Percentiles rank a stretch among this genome's conserved stretches.
Evolutionary conservation across 371 early-diverging fungal species (phyloP).

Genomic region (Fennellomyces sp.): DNA sequence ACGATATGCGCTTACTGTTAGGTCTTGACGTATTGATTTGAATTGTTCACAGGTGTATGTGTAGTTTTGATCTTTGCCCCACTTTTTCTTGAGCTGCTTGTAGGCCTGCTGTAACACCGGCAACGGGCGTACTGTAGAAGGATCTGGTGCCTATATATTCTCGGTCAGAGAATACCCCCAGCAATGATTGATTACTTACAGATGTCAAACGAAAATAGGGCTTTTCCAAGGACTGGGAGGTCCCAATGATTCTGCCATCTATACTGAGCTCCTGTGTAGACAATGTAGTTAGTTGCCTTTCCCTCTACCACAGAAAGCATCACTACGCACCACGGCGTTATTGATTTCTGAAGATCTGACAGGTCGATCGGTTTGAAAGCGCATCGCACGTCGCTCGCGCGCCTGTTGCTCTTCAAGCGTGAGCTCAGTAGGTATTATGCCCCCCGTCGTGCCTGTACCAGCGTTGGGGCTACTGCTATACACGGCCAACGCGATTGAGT

Average conservation of each 20-base stretch:
- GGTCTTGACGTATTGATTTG: constrained; percentile 89
- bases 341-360: no score
- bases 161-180: not conserved
- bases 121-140: constrained; percentile 82
- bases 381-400: constrained; percentile 17
- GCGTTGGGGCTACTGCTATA: no score
- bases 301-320: no score
- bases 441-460: no score
- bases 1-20: constrained; percentile 60
- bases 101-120: constrained; percentile 69
- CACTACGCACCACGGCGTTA: not conserved
- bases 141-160: constrained; percentile 75
- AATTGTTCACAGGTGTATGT: constrained; percentile 90
- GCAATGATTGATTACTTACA: constrained; percentile 27
- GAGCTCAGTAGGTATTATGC: not conserved
- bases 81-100: constrained; percentile 69
- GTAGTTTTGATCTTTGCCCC: constrained; percentile 77
- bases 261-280: not conserved
- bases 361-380: no score
- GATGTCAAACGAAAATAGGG: constrained; percentile 84
- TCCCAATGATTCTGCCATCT: constrained; percentile 72
- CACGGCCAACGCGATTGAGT: no score
- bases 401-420: constrained; percentile 10
- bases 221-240: constrained; percentile 78
- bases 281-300: constrained; percentile 5